These are phyloP conservation scores for Chaetomiaceae sp. DNA, from an alignment of 2,329 filamentous ascomycete species.

Conservation along the genomic window DNA sequence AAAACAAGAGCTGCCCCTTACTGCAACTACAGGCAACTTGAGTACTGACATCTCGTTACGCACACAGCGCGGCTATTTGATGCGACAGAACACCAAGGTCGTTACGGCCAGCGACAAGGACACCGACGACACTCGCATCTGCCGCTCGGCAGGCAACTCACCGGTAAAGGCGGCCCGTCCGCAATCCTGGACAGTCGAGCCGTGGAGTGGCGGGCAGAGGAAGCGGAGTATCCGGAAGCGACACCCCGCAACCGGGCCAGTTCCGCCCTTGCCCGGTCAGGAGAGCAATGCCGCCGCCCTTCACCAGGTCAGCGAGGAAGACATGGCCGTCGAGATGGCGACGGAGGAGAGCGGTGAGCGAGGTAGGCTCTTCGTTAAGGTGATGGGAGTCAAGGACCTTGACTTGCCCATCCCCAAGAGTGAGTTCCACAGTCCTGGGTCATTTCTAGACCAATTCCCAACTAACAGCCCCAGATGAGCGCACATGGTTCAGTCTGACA, in stretches of 20 bases:
- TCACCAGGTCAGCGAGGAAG: slow-evolving; percentile 65
- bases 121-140: slow-evolving; percentile 48
- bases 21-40: slow-evolving; percentile 21
- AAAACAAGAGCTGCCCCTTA: slow-evolving; percentile 17
- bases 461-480: slow-evolving; percentile 59
- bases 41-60: slow-evolving; percentile 59
- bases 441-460: neutral
- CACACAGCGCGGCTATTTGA: slow-evolving; percentile 92
- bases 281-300: slow-evolving; percentile 70
- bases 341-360: slow-evolving; percentile 79
- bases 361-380: slow-evolving; percentile 92
- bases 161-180: slow-evolving; percentile 73
- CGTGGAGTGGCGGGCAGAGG: slow-evolving; percentile 82
- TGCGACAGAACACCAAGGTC: slow-evolving; percentile 97
- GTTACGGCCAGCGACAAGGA: slow-evolving; percentile 85
- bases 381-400: slow-evolving; percentile 95
- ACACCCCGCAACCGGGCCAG: slow-evolving; percentile 53
- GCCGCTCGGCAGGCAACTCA: slow-evolving; percentile 62
- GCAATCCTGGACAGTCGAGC: slow-evolving; percentile 93
- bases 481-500: slow-evolving; percentile 90
- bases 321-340: slow-evolving; percentile 50
- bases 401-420: slow-evolving; percentile 87
- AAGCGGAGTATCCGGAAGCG: slow-evolving; percentile 61
- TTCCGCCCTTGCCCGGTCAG: slow-evolving; percentile 82
- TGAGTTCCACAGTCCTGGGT: slow-evolving; percentile 44